A percentile compares a stretch with the other conserved stretches of the same genome.
phyloP scores from a whole-genome alignment of 2,329 filamentous ascomycete genomes.

The Hypoxylon sp. region DNA sequence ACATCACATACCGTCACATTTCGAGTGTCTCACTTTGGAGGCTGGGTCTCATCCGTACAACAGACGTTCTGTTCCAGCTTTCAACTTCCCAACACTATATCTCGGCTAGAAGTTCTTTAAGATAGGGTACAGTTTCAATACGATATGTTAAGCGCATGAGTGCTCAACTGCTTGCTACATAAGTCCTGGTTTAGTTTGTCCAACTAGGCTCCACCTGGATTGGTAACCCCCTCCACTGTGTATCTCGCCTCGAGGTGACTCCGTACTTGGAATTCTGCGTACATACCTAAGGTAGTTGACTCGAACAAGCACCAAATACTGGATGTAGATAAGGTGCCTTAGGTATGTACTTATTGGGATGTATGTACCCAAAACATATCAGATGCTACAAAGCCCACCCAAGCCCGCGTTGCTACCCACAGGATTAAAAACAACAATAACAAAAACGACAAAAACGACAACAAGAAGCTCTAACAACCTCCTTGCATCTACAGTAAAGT shows the following conservation, averaged over 20 bases:
- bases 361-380: not conserved
- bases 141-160: constrained; percentile 10
- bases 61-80: constrained; percentile 25
- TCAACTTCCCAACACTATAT: constrained; percentile 11
- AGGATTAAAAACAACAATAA: constrained; percentile 2
- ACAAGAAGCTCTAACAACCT: not conserved
- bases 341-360: not conserved
- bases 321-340: too few species aligned
- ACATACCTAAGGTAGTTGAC: not conserved
- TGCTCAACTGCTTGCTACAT: constrained; percentile 13
- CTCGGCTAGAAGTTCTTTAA: constrained; percentile 15
- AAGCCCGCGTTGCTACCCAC: not conserved
- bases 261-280: constrained; percentile 10
- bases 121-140: constrained; percentile 15
- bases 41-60: constrained; percentile 35
- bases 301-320: not conserved
- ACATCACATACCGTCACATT: constrained; percentile 42
- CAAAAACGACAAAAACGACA: not conserved
- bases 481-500: constrained; percentile 4
- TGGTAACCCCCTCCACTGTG: constrained; percentile 12
- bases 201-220: constrained; percentile 10
- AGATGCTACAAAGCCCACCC: not conserved
- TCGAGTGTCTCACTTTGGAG: constrained; percentile 32
- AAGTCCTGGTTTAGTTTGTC: constrained; percentile 3
- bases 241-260: constrained; percentile 6